phyloP scores from a whole-genome alignment of 202 grass and related monocot genomes.

The Setaria viridis region DNA sequence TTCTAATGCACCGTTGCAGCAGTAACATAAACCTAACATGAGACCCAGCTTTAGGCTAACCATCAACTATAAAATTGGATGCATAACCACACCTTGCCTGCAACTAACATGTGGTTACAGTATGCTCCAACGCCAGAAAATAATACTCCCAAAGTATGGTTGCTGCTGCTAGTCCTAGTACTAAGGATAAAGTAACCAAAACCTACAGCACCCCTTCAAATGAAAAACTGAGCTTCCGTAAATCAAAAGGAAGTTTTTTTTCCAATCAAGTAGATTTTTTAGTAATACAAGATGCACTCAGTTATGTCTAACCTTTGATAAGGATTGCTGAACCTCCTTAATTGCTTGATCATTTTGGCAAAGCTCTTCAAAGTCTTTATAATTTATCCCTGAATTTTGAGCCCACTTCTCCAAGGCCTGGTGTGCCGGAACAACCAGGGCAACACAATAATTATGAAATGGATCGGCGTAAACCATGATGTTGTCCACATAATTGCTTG shows the following conservation, averaged over 20 bases:
- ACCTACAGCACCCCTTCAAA: neutral
- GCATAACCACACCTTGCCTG: neutral
- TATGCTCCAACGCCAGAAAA: neutral
- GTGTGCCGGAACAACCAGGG: conserved; percentile 63
- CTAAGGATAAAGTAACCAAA: neutral
- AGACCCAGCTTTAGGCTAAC: neutral
- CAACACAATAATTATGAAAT: conserved; percentile 85
- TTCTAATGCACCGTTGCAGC: neutral
- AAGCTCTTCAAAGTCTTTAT: conserved; percentile 59
- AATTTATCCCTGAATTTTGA: conserved; percentile 53
- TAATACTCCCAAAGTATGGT: neutral
- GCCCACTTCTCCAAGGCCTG: conserved; percentile 78
- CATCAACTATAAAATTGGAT: neutral
- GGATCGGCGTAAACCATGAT: conserved; percentile 90
- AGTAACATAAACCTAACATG: neutral
- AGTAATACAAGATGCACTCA: neutral
- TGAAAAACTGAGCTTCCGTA: neutral
- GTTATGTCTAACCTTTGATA: conserved; percentile 61
- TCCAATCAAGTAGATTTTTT: neutral
- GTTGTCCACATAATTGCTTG: conserved; percentile 77
- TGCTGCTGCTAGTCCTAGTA: neutral
- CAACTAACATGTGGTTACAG: neutral
- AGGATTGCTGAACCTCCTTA: conserved; percentile 80
- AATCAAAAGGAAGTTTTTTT: neutral
- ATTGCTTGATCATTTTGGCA: conserved; percentile 67